Percentiles rank a stretch among this genome's conserved stretches.
Conservation (phyloP, 306 rosid species). For the Sphenostylis stenocarpa region DNA sequence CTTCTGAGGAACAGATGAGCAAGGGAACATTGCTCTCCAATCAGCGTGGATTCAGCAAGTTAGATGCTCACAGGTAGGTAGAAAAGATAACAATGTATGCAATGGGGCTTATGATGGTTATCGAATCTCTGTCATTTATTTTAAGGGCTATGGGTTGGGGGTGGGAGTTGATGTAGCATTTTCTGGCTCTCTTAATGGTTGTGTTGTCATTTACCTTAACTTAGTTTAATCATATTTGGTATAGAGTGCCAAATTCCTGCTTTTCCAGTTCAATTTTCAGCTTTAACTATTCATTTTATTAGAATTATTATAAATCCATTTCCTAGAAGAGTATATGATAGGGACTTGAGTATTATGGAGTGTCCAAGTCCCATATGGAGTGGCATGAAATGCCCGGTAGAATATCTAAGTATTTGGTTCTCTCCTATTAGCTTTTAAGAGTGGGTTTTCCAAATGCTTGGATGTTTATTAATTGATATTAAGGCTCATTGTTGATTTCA, state of each 20-base stretch:
- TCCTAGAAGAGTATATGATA: background rate
- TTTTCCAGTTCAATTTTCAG: background rate
- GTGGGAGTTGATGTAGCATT: background rate
- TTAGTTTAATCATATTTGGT: background rate
- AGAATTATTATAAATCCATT: background rate
- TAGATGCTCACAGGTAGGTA: constrained; percentile 56
- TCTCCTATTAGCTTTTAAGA: too few relatives aligned
- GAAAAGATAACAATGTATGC: background rate
- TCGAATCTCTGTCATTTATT: background rate
- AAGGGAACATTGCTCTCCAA: constrained; percentile 44
- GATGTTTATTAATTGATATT: too few relatives aligned
- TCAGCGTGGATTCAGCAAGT: constrained; percentile 59
- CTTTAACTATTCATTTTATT: background rate
- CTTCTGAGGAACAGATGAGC: constrained; percentile 41
- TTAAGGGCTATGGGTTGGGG: background rate
- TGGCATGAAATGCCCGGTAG: too few relatives aligned
- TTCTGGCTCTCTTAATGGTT: background rate
- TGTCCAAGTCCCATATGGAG: too few relatives aligned
- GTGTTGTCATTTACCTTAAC: background rate
- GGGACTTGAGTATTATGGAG: too few relatives aligned
- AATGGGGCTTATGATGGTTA: background rate
- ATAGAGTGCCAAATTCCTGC: background rate
- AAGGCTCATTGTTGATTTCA: too few relatives aligned
- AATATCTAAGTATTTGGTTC: too few relatives aligned
- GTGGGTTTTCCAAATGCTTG: too few relatives aligned